These are phyloP conservation scores for Martiniozyma asiatica DNA, from an alignment of 1,139 yeast species.

Conservation along the genomic window DNA sequence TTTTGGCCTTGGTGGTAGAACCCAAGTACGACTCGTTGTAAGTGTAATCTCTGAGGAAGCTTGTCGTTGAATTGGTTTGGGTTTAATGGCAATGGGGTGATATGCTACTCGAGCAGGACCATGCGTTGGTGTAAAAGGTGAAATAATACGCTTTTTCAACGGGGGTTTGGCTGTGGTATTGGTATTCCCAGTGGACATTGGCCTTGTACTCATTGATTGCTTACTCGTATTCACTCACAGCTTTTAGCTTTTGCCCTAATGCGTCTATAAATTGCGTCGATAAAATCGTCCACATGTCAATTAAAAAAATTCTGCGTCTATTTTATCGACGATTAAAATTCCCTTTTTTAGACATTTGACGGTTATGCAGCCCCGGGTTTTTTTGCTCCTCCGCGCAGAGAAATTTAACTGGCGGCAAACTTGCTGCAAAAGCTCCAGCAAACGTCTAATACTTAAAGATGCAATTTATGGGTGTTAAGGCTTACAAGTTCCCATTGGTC, in stretches of 20 bases:
- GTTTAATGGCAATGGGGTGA: slow-evolving; percentile 22
- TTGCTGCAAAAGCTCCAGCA: no score
- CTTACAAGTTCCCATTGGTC: slow-evolving; percentile 26
- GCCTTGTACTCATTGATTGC: slow-evolving; percentile 25
- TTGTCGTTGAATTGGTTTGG: slow-evolving; percentile 13
- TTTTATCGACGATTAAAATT: no score
- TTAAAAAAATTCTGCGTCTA: no score
- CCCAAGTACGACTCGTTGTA: slow-evolving; percentile 46
- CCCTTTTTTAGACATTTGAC: no score
- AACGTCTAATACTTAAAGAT: slow-evolving; percentile 11
- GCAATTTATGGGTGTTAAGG: slow-evolving; percentile 23
- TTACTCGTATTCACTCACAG: slow-evolving; percentile 55
- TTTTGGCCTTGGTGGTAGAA: slow-evolving; percentile 52
- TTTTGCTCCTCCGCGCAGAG: no score
- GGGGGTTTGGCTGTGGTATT: slow-evolving; percentile 1
- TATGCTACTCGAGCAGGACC: slow-evolving; percentile 8
- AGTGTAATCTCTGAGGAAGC: slow-evolving; percentile 14
- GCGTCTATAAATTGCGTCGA: no score
- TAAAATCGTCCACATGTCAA: no score
- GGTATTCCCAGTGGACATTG: no score
- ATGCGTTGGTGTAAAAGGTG: slow-evolving; percentile 2
- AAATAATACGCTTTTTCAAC: not conserved
- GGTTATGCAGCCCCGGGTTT: no score
- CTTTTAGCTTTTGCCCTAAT: slow-evolving; percentile 23
- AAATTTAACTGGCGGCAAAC: no score